Percentiles rank a stretch among this genome's conserved stretches.
Evolutionary conservation across 2,329 filamentous ascomycete species (phyloP).

Genomic region (Leptographium wingfieldii): DNA sequence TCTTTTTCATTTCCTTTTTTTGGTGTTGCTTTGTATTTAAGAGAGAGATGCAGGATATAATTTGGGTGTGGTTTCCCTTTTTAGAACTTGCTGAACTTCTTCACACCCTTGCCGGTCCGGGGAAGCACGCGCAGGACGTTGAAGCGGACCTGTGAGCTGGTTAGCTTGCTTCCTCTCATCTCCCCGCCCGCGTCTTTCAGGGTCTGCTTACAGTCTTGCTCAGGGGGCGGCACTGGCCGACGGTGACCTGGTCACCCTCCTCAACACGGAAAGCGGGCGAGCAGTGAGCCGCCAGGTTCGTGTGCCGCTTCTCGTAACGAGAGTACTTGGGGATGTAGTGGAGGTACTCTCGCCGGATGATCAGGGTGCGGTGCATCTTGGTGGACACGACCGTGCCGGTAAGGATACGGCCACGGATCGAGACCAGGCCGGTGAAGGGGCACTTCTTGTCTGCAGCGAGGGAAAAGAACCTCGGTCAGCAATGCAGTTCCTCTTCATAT

Average conservation of each 20-base stretch:
- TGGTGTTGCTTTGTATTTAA: not conserved
- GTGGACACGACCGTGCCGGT: slow-evolving; percentile 98
- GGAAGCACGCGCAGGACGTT: slow-evolving; percentile 98
- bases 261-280: slow-evolving; percentile 99
- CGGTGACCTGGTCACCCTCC: slow-evolving; percentile 98
- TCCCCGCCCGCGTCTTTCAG: not conserved
- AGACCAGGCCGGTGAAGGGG: slow-evolving; percentile 98
- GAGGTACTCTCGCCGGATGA: slow-evolving; percentile 99
- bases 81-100: slow-evolving; percentile 99
- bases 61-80: slow-evolving; percentile 6
- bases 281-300: slow-evolving; percentile 98
- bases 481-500: not conserved
- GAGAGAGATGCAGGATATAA: slow-evolving; percentile 1
- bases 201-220: slow-evolving; percentile 73
- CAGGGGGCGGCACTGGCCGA: slow-evolving; percentile 98
- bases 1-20: not conserved
- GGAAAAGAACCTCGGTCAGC: not conserved
- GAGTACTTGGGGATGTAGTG: slow-evolving; percentile 99
- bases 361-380: slow-evolving; percentile 99
- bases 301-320: slow-evolving; percentile 99
- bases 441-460: slow-evolving; percentile 92
- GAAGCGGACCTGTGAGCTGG: slow-evolving; percentile 68
- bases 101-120: slow-evolving; percentile 92
- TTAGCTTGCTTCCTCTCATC: not conserved
- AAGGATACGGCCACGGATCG: slow-evolving; percentile 99